Base-by-base conservation (phyloP, 1,284 basidiomycete species). In the Entoloma clypeatum region DNA sequence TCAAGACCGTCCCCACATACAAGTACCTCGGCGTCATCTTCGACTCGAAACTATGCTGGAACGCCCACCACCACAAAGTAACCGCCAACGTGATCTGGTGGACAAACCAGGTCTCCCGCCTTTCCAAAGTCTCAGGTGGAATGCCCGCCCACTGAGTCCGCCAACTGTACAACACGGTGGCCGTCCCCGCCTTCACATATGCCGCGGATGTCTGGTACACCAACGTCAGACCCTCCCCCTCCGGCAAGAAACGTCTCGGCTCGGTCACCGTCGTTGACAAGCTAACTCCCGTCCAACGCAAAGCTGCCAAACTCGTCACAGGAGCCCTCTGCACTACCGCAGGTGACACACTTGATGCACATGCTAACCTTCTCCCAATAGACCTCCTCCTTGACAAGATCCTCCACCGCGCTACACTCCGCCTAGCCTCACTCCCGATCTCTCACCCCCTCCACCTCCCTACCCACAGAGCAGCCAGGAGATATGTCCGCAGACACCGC, bases 11-110 rank as follows among this genome's bases (percentile, higher is more conserved):
- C 38, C 21, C 36, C 8, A 23, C 40, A 5, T 21, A 45, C 29
- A 41, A 41, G 10, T 45, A 45, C 18, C 35, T 34, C 3, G 65
- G 68, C 0, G 51, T 70, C 0, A 39, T 58, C 1, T 4, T 72
- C 0, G 66, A 72, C 51, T 48, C 55, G 4, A 25, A 55, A 5
- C 56, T 72, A 5, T 7, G 25, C 10, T 42, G 34, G 41, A n/a
- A 22, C 0, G 36, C 39, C 7, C 44, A 42, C 27, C 7, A 3
- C 16, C 16, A n/a, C 8, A 44, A 48, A 11, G 39, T 44, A 1
- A 9, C 28, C 2, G 26, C 36, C 2, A 42, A 28, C 5, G 35
- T 40, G 0, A 29, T 23, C 11, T 41, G 30, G 40, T 43, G 36
- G 40, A 30, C 44, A 1, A 2, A 6, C 9, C 45, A 38, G 9